Evolutionary conservation across 495 filamentous ascomycete species (phyloP).

Genomic region (Trichoderma asperelloides): DNA sequence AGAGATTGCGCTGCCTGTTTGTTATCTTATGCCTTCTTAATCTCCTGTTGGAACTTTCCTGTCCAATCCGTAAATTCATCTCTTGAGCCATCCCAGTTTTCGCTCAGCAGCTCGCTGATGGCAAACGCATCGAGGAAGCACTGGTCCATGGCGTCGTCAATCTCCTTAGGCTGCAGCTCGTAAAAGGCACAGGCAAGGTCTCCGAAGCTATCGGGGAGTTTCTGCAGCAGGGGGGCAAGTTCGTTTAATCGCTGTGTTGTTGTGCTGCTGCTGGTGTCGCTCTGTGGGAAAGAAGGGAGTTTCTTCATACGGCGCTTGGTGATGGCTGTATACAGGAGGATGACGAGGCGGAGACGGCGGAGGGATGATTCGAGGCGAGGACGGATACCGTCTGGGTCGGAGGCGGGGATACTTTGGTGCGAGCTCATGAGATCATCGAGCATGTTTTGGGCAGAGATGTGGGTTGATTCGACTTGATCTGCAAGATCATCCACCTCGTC

Average conservation of each 20-base stretch:
- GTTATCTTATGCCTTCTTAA: conserved; percentile 25
- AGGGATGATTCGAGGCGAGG: conserved; percentile 47
- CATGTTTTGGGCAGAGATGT: conserved; percentile 33
- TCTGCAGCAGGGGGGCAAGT: conserved; percentile 29
- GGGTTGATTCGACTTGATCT: conserved; percentile 11
- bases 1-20: no score
- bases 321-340: conserved; percentile 50
- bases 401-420: conserved; percentile 42
- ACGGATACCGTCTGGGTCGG: conserved; percentile 45
- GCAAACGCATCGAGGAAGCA: conserved; percentile 42
- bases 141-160: conserved; percentile 37
- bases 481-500: conserved; percentile 17
- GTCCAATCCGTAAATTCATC: conserved; percentile 43
- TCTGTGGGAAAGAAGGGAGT: conserved; percentile 30
- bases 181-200: conserved; percentile 38
- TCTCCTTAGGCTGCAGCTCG: conserved; percentile 37
- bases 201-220: conserved; percentile 31
- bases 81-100: conserved; percentile 33
- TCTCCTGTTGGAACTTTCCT: conserved; percentile 37
- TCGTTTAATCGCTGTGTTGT: conserved; percentile 35
- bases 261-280: conserved; percentile 7
- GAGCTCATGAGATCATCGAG: conserved; percentile 49
- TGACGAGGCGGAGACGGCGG: conserved; percentile 47
- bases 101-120: conserved; percentile 33
- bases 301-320: conserved; percentile 52